Conservation (phyloP, 495 filamentous ascomycete genomes). For the Cladorrhinum samala region DNA sequence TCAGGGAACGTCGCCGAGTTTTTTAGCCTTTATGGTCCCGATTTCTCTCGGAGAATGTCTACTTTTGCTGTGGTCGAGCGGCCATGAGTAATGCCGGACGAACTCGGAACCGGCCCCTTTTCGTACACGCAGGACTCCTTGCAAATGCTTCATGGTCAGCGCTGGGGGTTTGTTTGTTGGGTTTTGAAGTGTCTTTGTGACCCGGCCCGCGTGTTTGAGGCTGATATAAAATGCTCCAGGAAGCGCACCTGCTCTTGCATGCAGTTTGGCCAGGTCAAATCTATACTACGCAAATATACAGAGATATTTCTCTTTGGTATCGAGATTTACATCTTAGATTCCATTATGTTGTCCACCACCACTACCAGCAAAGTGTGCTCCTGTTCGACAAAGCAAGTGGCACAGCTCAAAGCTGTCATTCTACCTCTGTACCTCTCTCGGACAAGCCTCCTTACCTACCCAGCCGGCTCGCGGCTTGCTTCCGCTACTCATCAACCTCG, state of each 20-base stretch:
- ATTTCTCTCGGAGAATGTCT: not conserved
- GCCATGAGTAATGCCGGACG: conserved; percentile 3
- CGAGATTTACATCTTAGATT: too few relatives aligned
- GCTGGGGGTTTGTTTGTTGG: not conserved
- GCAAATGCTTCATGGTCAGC: too few relatives aligned
- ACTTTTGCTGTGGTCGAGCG: not conserved
- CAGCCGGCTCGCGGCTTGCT: conserved; percentile 21
- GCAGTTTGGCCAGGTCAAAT: too few relatives aligned
- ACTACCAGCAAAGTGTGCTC: conserved; percentile 21
- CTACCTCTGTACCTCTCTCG: conserved; percentile 16
- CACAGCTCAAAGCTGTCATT: conserved; percentile 24
- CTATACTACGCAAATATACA: not conserved
- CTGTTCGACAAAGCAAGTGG: conserved; percentile 31
- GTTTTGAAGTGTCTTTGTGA: not conserved
- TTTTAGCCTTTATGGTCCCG: too few relatives aligned
- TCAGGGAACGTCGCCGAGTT: not conserved
- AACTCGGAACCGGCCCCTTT: conserved; percentile 3
- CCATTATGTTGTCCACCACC: conserved; percentile 23
- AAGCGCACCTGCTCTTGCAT: not conserved
- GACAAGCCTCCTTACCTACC: conserved; percentile 13
- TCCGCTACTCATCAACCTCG: conserved; percentile 4
- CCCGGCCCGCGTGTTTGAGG: too few relatives aligned
- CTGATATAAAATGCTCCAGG: not conserved
- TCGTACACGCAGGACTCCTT: too few relatives aligned
- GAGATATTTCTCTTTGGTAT: not conserved